Evolutionary conservation across 768 basidiomycete genomes (phyloP), one percentile per base, ranked within the genome.

Genomic region (Omphalotus guepiniiformis): DNA sequence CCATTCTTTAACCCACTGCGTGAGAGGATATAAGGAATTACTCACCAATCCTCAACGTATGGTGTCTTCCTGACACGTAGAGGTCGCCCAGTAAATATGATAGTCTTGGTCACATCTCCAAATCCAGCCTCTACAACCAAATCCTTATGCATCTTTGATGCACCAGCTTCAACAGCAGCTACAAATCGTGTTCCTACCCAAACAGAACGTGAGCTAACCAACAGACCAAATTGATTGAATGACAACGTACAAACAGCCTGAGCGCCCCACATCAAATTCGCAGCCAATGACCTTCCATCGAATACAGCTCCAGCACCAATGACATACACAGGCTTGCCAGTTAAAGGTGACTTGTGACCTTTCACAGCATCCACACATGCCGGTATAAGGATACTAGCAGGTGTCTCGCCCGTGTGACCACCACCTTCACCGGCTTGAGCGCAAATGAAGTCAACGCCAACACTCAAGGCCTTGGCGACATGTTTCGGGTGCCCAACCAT

Each of bases 401-500:
- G 75, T 18, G 46, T 39, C 25, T 47, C 38, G 12, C 37, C 39
- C 0, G 93, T 95, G 72, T 84, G 82, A 12, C 89, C 89, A 44
- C 92, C 91, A 29, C 88, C 93, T 67, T 96, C 93, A 21, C 91
- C 89, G 2, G 86, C 93, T 67, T 95, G 93, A 3, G 92, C 92
- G 58, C 93, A 96, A 61, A 97, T 94, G 51, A 97, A 71, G 59
- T 97, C 93, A 26, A 90, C 87, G 28, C 93, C 94, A 28, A 74
- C 84, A 3, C 76, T 88, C 26, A 95, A 76, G 6, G 89, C 89
- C 63, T 88, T 89, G 39, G 70, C 53, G 37, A 88, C 88, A 62
- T 93, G 89, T 61, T 93, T 95, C 11, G 93, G 92, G 60, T 93
- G 89, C n/a, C 93, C 93, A 49, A 95, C 85, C 89, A 92, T 93